Conservation (phyloP, 768 basidiomycete genomes). For the Boletus reticulatus region DNA sequence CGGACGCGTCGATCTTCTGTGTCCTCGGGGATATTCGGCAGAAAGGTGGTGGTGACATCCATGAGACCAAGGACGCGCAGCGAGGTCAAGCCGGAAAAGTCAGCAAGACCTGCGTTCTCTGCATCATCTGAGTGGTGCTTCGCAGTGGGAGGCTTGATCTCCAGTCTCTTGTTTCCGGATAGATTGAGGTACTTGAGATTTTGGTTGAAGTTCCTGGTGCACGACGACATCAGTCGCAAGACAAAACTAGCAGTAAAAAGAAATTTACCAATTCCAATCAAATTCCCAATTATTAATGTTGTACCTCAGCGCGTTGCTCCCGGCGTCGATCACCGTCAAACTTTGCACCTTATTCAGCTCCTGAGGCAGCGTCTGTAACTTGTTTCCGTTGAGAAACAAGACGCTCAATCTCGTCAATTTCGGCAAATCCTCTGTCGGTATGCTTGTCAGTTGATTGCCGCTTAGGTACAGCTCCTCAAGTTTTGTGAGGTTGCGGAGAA, state of each 20-base stretch:
- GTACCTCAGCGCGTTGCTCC: slow-evolving; percentile 91
- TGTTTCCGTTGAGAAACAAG: slow-evolving; percentile 92
- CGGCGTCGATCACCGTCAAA: slow-evolving; percentile 83
- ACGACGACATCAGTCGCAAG: neutral
- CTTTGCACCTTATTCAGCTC: slow-evolving; percentile 83
- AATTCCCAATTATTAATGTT: slow-evolving; percentile 99
- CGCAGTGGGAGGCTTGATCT: slow-evolving; percentile 70
- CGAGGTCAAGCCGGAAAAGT: slow-evolving; percentile 83
- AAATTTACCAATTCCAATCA: slow-evolving; percentile 94
- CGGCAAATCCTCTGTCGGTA: slow-evolving; percentile 88
- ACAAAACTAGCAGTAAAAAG: neutral
- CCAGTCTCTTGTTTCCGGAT: slow-evolving; percentile 94
- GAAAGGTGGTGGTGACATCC: slow-evolving; percentile 78
- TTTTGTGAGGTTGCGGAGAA: slow-evolving; percentile 65
- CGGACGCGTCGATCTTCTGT: slow-evolving; percentile 88
- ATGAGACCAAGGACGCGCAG: slow-evolving; percentile 93
- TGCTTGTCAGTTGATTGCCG: slow-evolving; percentile 88
- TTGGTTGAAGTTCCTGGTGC: slow-evolving; percentile 89
- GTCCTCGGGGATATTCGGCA: slow-evolving; percentile 74
- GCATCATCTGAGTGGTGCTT: slow-evolving; percentile 27
- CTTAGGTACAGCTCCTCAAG: slow-evolving; percentile 90
- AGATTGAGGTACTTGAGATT: slow-evolving; percentile 92
- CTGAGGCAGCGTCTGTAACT: slow-evolving; percentile 86
- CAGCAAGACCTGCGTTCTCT: slow-evolving; percentile 50
- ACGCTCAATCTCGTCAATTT: slow-evolving; percentile 64